These are phyloP conservation scores for Neurospora sp. DNA, from an alignment of 495 filamentous ascomycete species.

Conservation along the genomic window DNA sequence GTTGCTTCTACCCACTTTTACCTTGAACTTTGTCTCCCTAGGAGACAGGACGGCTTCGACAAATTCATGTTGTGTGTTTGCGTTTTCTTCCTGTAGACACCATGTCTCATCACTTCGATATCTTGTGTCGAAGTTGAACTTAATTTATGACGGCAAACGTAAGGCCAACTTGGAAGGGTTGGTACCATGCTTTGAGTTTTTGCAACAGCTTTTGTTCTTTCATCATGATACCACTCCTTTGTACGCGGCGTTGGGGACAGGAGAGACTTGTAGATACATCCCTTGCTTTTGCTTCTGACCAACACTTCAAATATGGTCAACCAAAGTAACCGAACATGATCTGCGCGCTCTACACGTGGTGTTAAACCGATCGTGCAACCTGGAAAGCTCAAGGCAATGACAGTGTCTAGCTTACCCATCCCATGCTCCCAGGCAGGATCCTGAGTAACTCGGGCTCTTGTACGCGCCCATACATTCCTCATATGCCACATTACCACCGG, in stretches of 20 bases:
- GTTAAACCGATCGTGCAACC: background rate
- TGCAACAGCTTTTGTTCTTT: background rate
- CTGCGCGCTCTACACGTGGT: background rate
- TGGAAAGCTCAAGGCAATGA: background rate
- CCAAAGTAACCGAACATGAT: background rate
- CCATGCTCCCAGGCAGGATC: background rate
- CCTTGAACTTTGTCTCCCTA: background rate
- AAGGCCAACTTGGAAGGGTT: background rate
- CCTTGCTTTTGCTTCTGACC: background rate
- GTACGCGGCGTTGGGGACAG: background rate
- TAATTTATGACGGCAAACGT: background rate
- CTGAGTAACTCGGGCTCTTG: background rate
- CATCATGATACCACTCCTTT: background rate
- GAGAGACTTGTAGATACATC: background rate
- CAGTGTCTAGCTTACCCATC: background rate
- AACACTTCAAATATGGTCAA: background rate
- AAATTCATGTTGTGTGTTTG: background rate
- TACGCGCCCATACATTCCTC: background rate
- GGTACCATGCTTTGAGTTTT: background rate
- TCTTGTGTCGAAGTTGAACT: background rate
- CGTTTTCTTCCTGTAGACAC: background rate
- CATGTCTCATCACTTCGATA: background rate
- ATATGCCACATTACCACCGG: background rate
- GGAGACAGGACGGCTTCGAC: background rate
- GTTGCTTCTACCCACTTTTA: background rate